A percentile compares a stretch with the other conserved stretches of the same genome.
Evolutionary conservation across 345 rosid species (phyloP).

Genomic region (Rhodamnia rubescens): DNA sequence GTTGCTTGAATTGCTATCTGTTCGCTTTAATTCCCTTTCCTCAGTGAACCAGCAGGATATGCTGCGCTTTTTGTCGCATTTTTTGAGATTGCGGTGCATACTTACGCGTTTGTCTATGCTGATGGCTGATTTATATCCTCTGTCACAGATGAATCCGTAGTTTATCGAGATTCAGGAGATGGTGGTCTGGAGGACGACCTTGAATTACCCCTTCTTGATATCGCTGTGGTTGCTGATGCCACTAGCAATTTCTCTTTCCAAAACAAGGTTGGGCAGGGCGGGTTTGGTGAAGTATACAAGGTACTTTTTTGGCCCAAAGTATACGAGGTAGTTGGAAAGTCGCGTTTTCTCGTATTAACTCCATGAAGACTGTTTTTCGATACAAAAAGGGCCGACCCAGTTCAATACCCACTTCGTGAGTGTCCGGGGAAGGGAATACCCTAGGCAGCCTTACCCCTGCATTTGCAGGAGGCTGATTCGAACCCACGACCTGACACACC

Average conservation of each 20-base stretch:
- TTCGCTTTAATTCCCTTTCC: neutral
- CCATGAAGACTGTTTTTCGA: neutral
- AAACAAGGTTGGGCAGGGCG: constrained; percentile 13
- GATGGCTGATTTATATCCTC: neutral
- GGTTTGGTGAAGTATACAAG: constrained; percentile 17
- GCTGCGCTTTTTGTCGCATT: neutral
- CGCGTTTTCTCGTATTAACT: neutral
- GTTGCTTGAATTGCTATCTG: neutral
- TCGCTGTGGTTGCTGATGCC: neutral
- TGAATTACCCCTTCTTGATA: constrained; percentile 7
- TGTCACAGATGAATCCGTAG: neutral
- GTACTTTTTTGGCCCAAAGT: neutral
- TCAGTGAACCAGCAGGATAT: neutral
- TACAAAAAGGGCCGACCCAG: too few species aligned
- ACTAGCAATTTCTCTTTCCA: constrained; percentile 7
- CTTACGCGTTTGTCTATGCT: neutral
- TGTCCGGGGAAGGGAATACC: too few species aligned
- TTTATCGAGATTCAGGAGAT: neutral
- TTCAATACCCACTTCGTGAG: too few species aligned
- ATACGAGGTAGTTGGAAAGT: neutral
- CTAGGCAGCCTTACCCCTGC: too few species aligned
- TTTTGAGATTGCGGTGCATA: neutral
- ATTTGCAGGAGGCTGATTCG: too few species aligned
- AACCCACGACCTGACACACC: too few species aligned
- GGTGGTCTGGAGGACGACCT: neutral